Percentiles rank a stretch among this genome's conserved stretches.
phyloP scores from a whole-genome alignment of 495 filamentous ascomycete genomes.

The Cenococcum geophilum region DNA sequence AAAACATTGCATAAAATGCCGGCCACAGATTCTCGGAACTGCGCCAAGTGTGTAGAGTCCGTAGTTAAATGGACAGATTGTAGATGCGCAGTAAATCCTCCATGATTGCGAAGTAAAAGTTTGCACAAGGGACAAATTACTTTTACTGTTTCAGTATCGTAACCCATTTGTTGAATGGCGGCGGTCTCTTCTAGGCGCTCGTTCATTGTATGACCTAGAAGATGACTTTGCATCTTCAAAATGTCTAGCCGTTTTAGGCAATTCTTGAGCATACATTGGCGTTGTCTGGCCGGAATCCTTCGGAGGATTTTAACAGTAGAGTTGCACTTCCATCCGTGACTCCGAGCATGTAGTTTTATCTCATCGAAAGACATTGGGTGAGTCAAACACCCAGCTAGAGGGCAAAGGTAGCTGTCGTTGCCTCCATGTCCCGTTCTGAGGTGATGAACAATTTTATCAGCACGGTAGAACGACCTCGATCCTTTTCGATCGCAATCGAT shows the following conservation, averaged over 20 bases:
- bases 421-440: conserved; percentile 3
- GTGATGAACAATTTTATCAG: conserved; percentile 8
- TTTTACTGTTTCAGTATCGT: background rate
- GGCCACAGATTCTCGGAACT: background rate
- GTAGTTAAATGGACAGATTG: background rate
- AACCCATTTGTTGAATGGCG: conserved; percentile 2
- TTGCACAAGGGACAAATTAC: background rate
- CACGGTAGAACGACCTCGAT: conserved; percentile 1
- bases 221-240: background rate
- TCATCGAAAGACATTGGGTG: background rate
- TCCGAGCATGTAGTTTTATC: background rate
- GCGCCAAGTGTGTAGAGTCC: background rate
- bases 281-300: background rate
- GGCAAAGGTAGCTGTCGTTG: conserved; percentile 1
- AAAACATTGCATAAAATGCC: background rate
- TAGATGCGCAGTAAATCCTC: background rate
- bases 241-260: background rate
- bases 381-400: background rate
- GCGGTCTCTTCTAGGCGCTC: background rate
- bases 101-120: background rate
- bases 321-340: background rate
- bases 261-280: background rate
- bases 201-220: background rate
- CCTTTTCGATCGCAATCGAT: background rate
- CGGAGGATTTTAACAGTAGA: background rate